These are phyloP conservation scores for Gastrolobium villosum DNA, from an alignment of 306 rosid genomes.

Conservation along the genomic window DNA sequence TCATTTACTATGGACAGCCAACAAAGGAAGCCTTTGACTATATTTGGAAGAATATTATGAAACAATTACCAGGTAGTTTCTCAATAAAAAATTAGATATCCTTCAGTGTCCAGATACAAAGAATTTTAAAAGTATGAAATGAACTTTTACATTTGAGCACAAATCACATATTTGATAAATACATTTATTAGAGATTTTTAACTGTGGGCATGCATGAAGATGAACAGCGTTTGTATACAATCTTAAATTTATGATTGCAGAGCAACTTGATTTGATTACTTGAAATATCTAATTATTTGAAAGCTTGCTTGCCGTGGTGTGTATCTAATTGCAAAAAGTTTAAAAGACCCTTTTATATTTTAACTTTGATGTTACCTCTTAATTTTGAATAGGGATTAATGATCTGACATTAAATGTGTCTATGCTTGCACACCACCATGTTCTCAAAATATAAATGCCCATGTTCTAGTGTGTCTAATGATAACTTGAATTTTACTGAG, in stretches of 20 bases:
- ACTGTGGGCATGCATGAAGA: constrained; percentile 1
- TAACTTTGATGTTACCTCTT: background rate
- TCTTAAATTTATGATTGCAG: constrained; percentile 27
- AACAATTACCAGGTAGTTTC: constrained; percentile 12
- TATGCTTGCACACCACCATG: constrained; percentile 8
- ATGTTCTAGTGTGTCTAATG: constrained; percentile 5
- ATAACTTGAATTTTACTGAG: background rate
- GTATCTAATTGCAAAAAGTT: no score
- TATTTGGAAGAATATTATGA: constrained; percentile 22
- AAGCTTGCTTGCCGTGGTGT: no score
- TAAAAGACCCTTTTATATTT: no score
- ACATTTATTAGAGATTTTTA: constrained; percentile 4
- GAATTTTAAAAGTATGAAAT: constrained; percentile 16
- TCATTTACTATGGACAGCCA: constrained; percentile 15
- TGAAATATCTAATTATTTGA: background rate
- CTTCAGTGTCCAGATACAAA: constrained; percentile 11
- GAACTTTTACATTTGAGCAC: constrained; percentile 1
- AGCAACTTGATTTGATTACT: constrained; percentile 3
- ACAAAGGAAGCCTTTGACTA: constrained; percentile 24
- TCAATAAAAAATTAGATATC: background rate
- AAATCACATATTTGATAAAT: constrained; percentile 6
- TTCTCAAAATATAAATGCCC: constrained; percentile 20
- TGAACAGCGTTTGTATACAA: constrained; percentile 11
- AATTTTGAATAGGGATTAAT: constrained; percentile 18
- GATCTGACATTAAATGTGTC: constrained; percentile 23